Base-by-base conservation (phyloP, 2,329 filamentous ascomycete genomes). In the Penicillium sumatraense region DNA sequence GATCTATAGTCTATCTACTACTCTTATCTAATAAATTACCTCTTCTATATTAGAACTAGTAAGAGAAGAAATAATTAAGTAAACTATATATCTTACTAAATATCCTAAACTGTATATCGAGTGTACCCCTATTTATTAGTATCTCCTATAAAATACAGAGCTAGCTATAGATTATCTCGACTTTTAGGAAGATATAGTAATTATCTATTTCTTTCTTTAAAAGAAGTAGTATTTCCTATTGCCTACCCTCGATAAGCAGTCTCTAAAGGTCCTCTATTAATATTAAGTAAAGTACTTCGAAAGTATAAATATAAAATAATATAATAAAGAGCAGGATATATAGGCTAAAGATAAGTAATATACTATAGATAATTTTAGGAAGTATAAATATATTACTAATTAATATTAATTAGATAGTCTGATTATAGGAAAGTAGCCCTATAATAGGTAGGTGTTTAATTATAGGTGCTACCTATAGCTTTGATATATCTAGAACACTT, bases 151-250 rank as follows among this genome's bases (percentile, higher is more conserved):
- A 36, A 46, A 66, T 65, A 27, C 33, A 11, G 33, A 59, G 55
- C 56, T 64, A 18, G 40, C 57, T 45, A 48, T 48, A 33, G 35
- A 61, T 51, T 8, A 62, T 18, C 13, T 58, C 16, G 14, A 64
- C 50, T 36, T 62, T 64, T 10, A 14, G 53, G 41, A 69, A 68
- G 33, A 69, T 13, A 58, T 67, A 67, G 33, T 63, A 60, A 29
- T 68, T 45, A 51, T 58, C 55, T 40, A 62, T 65, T 46, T 62
- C 56, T 42, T 44, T 35, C 44, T 66, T 65, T 47, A 67, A 49
- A 11, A 55, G 58, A 20, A 69, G 33, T 46, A 6, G 36, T 35
- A 63, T 56, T 51, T 68, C 38, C 53, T 68, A 54, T 47, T 53
- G 40, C 18, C 53, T 51, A 53, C 50, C 50, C 40, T 59, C 38